A percentile compares a stretch with the other conserved stretches of the same genome.
phyloP scores from a whole-genome alignment of 2,329 filamentous ascomycete genomes.

The Ceratocystis harringtonii region DNA sequence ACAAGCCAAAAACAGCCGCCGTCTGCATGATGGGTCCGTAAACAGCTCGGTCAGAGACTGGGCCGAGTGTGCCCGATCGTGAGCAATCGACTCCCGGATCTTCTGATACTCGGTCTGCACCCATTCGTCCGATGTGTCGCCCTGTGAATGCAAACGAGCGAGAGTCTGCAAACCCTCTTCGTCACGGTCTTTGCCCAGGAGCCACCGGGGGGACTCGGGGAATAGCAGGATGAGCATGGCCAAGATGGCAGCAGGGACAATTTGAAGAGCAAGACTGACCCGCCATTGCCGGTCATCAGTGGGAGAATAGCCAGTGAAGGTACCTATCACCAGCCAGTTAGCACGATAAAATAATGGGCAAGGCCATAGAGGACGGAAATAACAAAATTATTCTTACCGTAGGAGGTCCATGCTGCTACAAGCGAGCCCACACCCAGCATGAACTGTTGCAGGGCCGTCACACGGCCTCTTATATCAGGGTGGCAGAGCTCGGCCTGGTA shows the following conservation, averaged over 20 bases:
- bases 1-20: slow-evolving; percentile 54
- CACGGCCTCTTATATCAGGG: slow-evolving; percentile 58
- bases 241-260: slow-evolving; percentile 49
- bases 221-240: slow-evolving; percentile 52
- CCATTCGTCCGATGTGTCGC: slow-evolving; percentile 50
- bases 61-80: slow-evolving; percentile 53
- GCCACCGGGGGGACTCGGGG: slow-evolving; percentile 59
- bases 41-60: slow-evolving; percentile 59
- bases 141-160: slow-evolving; percentile 54
- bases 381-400: slow-evolving; percentile 32
- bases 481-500: slow-evolving; percentile 72
- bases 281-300: slow-evolving; percentile 26
- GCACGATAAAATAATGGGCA: not conserved
- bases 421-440: slow-evolving; percentile 67
- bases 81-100: slow-evolving; percentile 50
- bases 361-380: not conserved
- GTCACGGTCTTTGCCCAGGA: slow-evolving; percentile 54
- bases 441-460: slow-evolving; percentile 66
- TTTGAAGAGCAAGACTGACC: slow-evolving; percentile 48
- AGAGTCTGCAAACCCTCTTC: slow-evolving; percentile 53
- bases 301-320: slow-evolving; percentile 23
- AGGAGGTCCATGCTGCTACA: slow-evolving; percentile 58
- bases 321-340: slow-evolving; percentile 18
- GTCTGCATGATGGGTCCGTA: slow-evolving; percentile 45
- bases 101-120: slow-evolving; percentile 58